A percentile compares a stretch with the other conserved stretches of the same genome.
Evolutionary conservation across 805 yeast genomes (phyloP).

Genomic region (Pichia phayaonensis): DNA sequence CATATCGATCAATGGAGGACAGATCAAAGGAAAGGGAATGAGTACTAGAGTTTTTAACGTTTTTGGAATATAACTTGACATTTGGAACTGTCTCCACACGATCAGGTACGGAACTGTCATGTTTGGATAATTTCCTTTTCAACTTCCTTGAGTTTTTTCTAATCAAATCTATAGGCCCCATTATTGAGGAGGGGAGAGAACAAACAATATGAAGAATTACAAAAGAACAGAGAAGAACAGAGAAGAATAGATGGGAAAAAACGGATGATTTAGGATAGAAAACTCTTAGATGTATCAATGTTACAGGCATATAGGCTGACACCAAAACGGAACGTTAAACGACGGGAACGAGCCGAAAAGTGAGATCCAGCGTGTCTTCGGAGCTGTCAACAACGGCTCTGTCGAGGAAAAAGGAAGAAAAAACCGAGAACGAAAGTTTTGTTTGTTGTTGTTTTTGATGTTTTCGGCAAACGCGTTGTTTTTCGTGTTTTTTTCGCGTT

Average conservation of each 20-base stretch:
- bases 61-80: neutral
- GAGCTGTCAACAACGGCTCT: neutral
- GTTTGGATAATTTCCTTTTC: constrained; percentile 4
- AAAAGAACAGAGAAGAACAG: neutral
- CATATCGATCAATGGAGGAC: neutral
- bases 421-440: neutral
- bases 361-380: neutral
- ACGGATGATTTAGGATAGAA: neutral
- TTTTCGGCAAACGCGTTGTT: neutral
- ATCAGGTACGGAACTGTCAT: neutral
- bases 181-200: neutral
- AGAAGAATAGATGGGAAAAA: neutral
- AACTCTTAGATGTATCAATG: too few relatives aligned
- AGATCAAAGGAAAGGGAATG: constrained; percentile 4
- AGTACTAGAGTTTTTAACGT: neutral
- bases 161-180: constrained; percentile 4
- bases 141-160: constrained; percentile 9
- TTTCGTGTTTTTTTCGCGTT: neutral
- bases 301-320: neutral
- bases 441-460: neutral
- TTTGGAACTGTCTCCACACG: neutral
- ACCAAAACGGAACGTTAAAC: neutral
- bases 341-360: neutral
- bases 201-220: neutral
- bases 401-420: neutral